A percentile compares a stretch with the other conserved stretches of the same genome.
phyloP scores from a whole-genome alignment of 2,329 filamentous ascomycete species.

The Colletotrichum sp. region DNA sequence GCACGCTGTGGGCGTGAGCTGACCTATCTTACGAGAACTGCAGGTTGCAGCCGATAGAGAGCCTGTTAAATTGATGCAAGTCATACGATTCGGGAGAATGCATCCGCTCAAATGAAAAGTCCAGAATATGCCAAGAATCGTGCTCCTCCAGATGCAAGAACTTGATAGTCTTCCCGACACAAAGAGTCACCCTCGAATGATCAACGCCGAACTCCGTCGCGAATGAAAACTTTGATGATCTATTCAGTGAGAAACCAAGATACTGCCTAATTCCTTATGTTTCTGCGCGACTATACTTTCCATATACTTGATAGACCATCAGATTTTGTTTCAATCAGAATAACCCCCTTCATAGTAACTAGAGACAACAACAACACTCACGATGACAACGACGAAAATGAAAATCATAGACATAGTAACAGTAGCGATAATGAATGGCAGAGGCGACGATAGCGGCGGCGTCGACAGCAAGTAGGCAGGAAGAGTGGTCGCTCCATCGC shows the following conservation, averaged over 20 bases:
- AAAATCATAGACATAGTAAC: fast-evolving
- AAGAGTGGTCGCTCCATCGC: background rate
- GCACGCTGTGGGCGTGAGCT: background rate
- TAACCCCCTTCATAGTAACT: no score
- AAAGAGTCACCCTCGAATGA: background rate
- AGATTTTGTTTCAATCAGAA: background rate
- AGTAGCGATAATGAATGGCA: background rate
- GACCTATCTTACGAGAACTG: background rate
- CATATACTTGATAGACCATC: background rate
- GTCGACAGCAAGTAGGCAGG: background rate
- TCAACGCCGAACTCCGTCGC: background rate
- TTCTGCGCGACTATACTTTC: background rate
- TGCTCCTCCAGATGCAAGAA: background rate
- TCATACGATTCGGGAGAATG: background rate
- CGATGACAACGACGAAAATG: background rate
- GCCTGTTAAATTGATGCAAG: background rate
- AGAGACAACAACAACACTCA: background rate
- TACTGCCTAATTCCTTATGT: background rate
- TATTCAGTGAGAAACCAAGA: background rate
- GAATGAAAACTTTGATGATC: background rate
- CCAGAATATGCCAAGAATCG: background rate
- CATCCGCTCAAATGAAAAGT: background rate
- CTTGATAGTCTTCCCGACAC: background rate
- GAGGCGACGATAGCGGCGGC: no score
- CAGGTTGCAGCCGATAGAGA: background rate